Evolutionary conservation across 1,284 basidiomycete genomes (phyloP), one percentile per base, ranked within the genome.

Genomic region (Marasmius tenuissimus): DNA sequence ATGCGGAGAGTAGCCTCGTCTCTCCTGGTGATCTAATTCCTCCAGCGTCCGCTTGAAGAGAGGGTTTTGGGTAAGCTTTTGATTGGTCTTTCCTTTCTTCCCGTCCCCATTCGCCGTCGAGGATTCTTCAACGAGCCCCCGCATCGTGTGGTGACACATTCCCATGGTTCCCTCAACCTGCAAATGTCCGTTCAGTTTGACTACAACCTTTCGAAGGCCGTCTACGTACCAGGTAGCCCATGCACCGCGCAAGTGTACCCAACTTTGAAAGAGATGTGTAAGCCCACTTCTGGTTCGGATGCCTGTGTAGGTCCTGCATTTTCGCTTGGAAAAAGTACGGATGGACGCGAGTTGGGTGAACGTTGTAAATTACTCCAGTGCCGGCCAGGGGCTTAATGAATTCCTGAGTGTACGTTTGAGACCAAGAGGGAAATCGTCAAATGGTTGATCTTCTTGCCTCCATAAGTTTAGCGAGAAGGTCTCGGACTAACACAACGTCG

Each of bases 151-250:
- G 69, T 92, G 84, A 68, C 93, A 96, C 84, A 93, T 91, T n/a
- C 80, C 80, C 9, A 90, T 77, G 22, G 91, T 95, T 45, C 90
- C 91, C 72, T 96, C 93, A 63, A 94, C 78, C 94, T 96, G 27
- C 27, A 27, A 27, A 59, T 63, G 33, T 51, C 37, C 37, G 45
- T 42, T 40, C 52, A 51, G 35, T 60, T 27, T 47, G 56, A 62
- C 22, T 49, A 58, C 53, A 35, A 47, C 10, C 35, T 42, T 20
- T 56, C 60, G 57, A 61, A 42, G 4, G 6, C 11, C 7, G 49
- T 20, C 20, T 22, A 68, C 86, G 64, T 71, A 94, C 92, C 65
- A 93, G 81, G 74, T 94, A 92, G 7, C 85, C 85, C 93, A 95
- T 93, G 10, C 86, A 89, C 52, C 91, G 79, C 10, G 92, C 89